Evolutionary conservation across 2,329 filamentous ascomycete species (phyloP), one percentile per base, ranked within the genome.

Genomic region (Sporothrix pseudoabietina): DNA sequence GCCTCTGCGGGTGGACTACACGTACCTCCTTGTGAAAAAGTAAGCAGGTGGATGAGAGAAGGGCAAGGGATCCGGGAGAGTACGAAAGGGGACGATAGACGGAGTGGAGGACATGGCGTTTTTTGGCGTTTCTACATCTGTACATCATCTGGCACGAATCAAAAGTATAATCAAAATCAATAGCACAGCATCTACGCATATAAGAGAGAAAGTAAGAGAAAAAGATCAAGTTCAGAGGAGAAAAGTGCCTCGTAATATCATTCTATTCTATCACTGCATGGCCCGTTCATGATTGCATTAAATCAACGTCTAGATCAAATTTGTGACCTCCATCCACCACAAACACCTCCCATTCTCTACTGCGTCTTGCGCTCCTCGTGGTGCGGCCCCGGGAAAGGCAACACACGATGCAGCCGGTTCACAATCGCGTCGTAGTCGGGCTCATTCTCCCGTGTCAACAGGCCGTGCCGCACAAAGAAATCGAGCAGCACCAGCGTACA

Each of bases 21-120:
- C 97, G 76, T 99, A 99, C 81, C 88, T 99, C 75, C 87, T 98
- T 75, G 86, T 97, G 78, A 99, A 98, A 89, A 97, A 97, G 90
- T 95, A 83, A 16, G n/a, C 14, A 22, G 6, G 10, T 9, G 19
- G 4, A 30, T 63, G 44, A 44, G 9, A 7, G 4, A 22, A 10
- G 22, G 55, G 16, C 6, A 3, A 30, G 12, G 14, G 19, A n/a
- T 8, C 3, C 35, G 35, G 2, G 59, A 22, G 19, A 14, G 14
- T 8, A n/a, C 22, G 4, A 16, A 44, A 1, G 57, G n/a, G 35
- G n/a, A 47, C 61, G 39, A 69, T n/a, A 41, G 5, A 19, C 30
- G 14, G 22, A 44, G 61, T n/a, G 26, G 61, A 39, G 49, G n/a
- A 39, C 35, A 70, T 7, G 68, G 68, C 68, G 68, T 70, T 70